Percentiles rank a stretch among this genome's conserved stretches.
Evolutionary conservation across 106 monocot species (phyloP).

Genomic region (Xerophyta viscosa): DNA sequence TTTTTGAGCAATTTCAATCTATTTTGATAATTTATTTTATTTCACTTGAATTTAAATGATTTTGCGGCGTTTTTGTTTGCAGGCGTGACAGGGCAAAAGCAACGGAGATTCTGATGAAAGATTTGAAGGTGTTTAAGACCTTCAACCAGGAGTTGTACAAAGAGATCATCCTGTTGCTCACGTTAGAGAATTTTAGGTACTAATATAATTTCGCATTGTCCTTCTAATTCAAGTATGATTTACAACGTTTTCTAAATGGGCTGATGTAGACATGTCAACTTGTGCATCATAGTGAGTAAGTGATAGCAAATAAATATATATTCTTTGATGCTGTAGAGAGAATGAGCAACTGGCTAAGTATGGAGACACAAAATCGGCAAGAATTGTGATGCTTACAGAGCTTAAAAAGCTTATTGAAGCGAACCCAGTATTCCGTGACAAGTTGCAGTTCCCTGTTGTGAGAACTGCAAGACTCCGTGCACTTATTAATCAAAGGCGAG

Average conservation of each 20-base stretch:
- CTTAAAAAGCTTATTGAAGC: conserved; percentile 33
- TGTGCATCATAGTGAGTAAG: no score
- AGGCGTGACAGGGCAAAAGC: conserved; percentile 26
- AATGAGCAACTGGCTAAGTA: conserved; percentile 31
- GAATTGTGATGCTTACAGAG: conserved; percentile 23
- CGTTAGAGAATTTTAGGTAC: conserved; percentile 31
- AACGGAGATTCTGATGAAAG: conserved; percentile 26
- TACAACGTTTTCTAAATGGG: no score
- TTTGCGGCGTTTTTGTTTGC: no score
- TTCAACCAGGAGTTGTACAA: conserved; percentile 33
- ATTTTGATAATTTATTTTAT: no score
- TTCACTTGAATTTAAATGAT: no score
- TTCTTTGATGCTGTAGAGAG: conserved; percentile 11
- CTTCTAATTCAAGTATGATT: no score
- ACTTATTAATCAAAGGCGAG: conserved; percentile 35
- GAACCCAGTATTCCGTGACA: conserved; percentile 30
- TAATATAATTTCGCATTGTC: no score
- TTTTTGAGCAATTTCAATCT: not conserved
- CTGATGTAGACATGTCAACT: no score
- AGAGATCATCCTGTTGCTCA: conserved; percentile 23
- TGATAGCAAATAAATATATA: no score
- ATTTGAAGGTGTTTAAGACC: conserved; percentile 24
- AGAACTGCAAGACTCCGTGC: conserved; percentile 18
- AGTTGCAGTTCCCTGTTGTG: conserved; percentile 19
- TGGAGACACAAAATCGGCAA: conserved; percentile 27